Conservation (phyloP, 139 green algal genomes). For the Chlamydomonas asymmetrica region DNA sequence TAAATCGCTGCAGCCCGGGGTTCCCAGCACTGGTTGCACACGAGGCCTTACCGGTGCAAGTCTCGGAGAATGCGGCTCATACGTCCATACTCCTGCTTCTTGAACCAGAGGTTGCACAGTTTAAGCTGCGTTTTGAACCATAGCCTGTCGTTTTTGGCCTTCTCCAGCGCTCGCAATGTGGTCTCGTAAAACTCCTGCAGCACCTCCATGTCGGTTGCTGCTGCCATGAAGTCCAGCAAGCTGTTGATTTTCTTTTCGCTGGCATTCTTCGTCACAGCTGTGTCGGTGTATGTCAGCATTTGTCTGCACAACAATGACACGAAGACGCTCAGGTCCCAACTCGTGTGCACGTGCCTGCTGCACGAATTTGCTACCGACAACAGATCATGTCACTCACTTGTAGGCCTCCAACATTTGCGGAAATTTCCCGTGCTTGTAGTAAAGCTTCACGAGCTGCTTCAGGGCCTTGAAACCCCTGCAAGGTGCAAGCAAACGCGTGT, state of each 20-base stretch:
- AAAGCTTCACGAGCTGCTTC: conserved; percentile 98
- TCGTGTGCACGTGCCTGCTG: neutral
- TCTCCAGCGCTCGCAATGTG: conserved; percentile 86
- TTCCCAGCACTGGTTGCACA: too few relatives aligned
- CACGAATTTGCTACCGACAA: neutral
- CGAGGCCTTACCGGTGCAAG: conserved; percentile 81
- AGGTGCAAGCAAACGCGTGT: too few relatives aligned
- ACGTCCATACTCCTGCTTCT: conserved; percentile 72
- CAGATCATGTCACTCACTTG: conserved; percentile 58
- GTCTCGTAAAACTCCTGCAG: conserved; percentile 93
- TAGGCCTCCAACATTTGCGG: conserved; percentile 91
- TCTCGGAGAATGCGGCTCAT: conserved; percentile 82
- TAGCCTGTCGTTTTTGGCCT: conserved; percentile 92
- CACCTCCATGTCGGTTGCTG: conserved; percentile 57
- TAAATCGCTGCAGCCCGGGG: too few relatives aligned
- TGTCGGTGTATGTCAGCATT: conserved; percentile 89
- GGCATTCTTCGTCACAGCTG: conserved; percentile 90
- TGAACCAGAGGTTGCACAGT: conserved; percentile 90
- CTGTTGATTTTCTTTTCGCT: conserved; percentile 99
- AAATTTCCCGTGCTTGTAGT: conserved; percentile 74
- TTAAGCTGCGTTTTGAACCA: conserved; percentile 99
- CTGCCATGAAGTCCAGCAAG: conserved; percentile 89
- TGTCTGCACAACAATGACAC: too few relatives aligned
- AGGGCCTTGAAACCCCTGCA: conserved; percentile 97
- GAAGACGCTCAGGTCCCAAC: too few relatives aligned